Percentiles rank a stretch among this genome's conserved stretches.
Evolutionary conservation across 1,284 basidiomycete genomes (phyloP).

Genomic region (Tetrapyrgos nigripes): DNA sequence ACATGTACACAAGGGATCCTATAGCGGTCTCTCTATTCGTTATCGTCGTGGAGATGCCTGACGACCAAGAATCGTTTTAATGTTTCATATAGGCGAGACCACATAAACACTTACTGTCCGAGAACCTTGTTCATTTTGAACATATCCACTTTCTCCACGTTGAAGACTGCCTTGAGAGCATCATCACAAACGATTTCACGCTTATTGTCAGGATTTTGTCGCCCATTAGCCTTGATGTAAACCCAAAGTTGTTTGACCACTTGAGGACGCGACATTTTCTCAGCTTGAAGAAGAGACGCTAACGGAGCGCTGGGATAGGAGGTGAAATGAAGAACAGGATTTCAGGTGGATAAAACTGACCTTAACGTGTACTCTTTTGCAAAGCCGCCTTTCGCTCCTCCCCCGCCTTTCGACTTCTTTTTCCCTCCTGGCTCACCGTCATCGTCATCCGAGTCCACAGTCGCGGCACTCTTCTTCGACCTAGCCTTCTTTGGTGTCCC

Average conservation of each 20-base stretch:
- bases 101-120: conserved; percentile 62
- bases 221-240: conserved; percentile 78
- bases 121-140: conserved; percentile 88
- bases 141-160: conserved; percentile 82
- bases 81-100: neutral
- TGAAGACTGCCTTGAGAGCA: conserved; percentile 72
- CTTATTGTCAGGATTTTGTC: conserved; percentile 84
- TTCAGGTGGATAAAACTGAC: conserved; percentile 41
- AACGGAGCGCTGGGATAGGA: conserved; percentile 61
- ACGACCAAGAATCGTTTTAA: neutral
- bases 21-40: conserved; percentile 20
- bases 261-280: conserved; percentile 82
- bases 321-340: conserved; percentile 12
- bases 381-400: conserved; percentile 70
- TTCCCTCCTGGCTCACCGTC: conserved; percentile 46
- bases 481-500: conserved; percentile 47
- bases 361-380: conserved; percentile 80
- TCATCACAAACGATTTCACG: conserved; percentile 85
- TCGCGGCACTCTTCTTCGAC: conserved; percentile 59
- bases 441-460: conserved; percentile 63
- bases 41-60: conserved; percentile 46
- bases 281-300: conserved; percentile 60
- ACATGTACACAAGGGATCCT: no score
- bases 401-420: conserved; percentile 44
- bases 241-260: conserved; percentile 89